Conservation (phyloP, 495 filamentous ascomycete species). For the Podospora pseudoanserina region DNA sequence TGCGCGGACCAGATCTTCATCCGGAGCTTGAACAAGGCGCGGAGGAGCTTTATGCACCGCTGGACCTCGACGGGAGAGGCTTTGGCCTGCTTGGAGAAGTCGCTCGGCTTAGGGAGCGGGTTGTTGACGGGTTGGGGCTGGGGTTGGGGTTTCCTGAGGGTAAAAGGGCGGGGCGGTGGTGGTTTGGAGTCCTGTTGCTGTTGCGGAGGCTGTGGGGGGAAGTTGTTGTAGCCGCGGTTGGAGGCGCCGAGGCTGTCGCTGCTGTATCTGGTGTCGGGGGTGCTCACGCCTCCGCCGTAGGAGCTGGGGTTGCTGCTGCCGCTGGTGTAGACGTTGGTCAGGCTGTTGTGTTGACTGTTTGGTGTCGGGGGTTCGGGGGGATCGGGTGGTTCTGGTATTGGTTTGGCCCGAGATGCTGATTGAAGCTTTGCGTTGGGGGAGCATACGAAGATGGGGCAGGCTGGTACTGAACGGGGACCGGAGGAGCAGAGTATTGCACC, state of each 20-base stretch:
- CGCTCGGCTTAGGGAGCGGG: background rate
- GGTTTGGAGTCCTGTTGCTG: background rate
- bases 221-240: background rate
- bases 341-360: background rate
- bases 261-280: background rate
- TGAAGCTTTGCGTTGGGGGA: background rate
- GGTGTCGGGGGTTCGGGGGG: background rate
- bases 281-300: background rate
- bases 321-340: background rate
- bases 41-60: slow-evolving; percentile 19
- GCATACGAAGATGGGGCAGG: background rate
- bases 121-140: slow-evolving; percentile 1
- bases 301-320: background rate
- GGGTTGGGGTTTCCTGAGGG: background rate
- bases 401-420: background rate
- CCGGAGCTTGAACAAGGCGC: slow-evolving; percentile 14
- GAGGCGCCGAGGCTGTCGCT: background rate
- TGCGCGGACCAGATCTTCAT: slow-evolving; percentile 18
- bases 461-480: background rate
- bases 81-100: slow-evolving; percentile 6
- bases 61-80: slow-evolving; percentile 19
- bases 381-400: background rate
- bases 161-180: background rate
- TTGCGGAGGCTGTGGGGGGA: background rate
- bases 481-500: background rate